Evolutionary conservation across 2,329 filamentous ascomycete genomes (phyloP).

Genomic region (Verticillium albo-atrum): DNA sequence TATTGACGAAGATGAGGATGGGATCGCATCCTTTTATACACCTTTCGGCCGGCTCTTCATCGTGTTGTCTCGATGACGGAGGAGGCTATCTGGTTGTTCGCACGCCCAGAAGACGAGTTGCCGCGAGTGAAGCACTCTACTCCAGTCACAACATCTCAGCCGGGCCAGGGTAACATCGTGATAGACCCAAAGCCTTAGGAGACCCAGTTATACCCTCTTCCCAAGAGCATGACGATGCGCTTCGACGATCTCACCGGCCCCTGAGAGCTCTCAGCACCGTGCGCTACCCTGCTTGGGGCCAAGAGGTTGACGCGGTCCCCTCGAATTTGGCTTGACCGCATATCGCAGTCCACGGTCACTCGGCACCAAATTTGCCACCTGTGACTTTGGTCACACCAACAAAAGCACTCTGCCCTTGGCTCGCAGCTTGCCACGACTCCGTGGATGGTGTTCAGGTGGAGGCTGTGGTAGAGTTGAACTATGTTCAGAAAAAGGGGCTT

Average conservation of each 20-base stretch:
- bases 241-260: background rate
- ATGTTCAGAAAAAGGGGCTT: background rate
- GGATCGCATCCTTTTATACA: constrained; percentile 7
- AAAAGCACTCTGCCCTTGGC: background rate
- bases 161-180: constrained; percentile 6
- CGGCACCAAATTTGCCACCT: constrained; percentile 1
- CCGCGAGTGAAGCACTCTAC: background rate
- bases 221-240: constrained; percentile 4
- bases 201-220: constrained; percentile 3
- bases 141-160: background rate
- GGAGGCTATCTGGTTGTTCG: background rate
- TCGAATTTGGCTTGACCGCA: background rate
- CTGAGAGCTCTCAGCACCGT: background rate
- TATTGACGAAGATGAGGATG: background rate
- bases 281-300: background rate
- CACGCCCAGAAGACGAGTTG: background rate
- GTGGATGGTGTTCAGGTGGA: too few relatives aligned
- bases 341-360: background rate
- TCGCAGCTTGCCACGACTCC: background rate
- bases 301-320: background rate
- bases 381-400: background rate
- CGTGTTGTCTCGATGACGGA: background rate
- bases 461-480: background rate
- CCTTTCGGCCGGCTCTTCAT: background rate
- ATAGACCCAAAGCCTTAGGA: constrained; percentile 4